Evolutionary conservation across 306 rosid genomes (phyloP), one percentile per base, ranked within the genome.

Genomic region (Cotoneaster glaucophyllus): DNA sequence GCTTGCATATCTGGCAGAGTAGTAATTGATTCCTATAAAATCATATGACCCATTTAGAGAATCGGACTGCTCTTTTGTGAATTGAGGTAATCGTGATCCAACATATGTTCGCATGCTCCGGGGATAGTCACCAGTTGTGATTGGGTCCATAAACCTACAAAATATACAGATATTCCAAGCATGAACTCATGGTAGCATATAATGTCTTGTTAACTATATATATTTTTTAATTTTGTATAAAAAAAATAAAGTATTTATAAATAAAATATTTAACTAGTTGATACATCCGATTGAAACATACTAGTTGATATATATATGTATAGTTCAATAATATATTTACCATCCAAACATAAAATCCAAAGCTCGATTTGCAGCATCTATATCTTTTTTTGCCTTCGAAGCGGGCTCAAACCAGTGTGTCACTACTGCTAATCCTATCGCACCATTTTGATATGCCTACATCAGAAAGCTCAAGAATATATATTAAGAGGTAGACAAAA

Each of bases 11-110:
- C 73, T 56, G 28, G 90, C 26, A 1, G 90, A 69, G 71, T 89
- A 89, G 71, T 89, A 87, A 68, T 91, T 91, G 5, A 91, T 17
- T 14, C 95, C 93, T 59, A 91, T 67, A 62, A 89, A 91, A 69
- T 91, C 97, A 25, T 79, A 89, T 37, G 97, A 88, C 21, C 87
- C 92, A 34, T 56, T 83, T 6, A 93, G 71, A 26, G 74, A 69
- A 31, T 83, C 61, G 21, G 93, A 81, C 79, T 93, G 79, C 25
- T 86, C 78, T 78, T 75, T 15, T 0, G 92, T 82, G 85, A 91
- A 91, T 9, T 84, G 76, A 4, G 91, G 97, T 21, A 93, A 74
- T 71, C 88, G 32, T 8, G 74, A 85, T 77, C 93, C 90, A 13
- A 88, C 86, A 8, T 84, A 77, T 39, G 85, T 69, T 50, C 50